A percentile compares a stretch with the other conserved stretches of the same genome.
phyloP scores from a whole-genome alignment of 768 basidiomycete genomes.

The Tylopilus balloui region DNA sequence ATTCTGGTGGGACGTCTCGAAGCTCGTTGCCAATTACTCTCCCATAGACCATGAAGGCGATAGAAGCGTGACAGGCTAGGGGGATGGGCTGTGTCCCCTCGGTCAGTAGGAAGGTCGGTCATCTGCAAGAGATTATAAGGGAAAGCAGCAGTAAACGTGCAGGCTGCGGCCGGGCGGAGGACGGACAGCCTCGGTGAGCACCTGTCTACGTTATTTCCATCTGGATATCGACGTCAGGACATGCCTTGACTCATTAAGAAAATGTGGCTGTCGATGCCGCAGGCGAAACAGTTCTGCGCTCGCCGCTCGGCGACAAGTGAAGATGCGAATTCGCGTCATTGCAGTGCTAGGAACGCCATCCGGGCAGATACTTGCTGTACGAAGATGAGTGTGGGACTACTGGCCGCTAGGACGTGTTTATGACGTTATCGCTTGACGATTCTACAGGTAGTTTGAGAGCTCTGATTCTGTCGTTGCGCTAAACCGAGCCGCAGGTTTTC shows the following conservation, averaged over 20 bases:
- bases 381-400: not conserved
- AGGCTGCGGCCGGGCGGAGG: conserved; percentile 12
- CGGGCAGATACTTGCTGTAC: conserved; percentile 11
- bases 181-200: conserved; percentile 25
- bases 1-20: conserved; percentile 27
- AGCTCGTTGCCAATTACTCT: conserved; percentile 31
- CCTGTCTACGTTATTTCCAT: conserved; percentile 18
- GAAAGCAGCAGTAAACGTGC: conserved; percentile 20
- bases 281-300: conserved; percentile 7
- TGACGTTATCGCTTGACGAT: conserved; percentile 3
- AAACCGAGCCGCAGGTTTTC: not conserved
- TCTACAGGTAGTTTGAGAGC: not conserved
- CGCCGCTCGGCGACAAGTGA: conserved; percentile 15
- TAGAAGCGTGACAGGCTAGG: conserved; percentile 15
- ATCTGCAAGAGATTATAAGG: conserved; percentile 26
- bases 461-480: not conserved
- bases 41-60: conserved; percentile 22
- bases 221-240: conserved; percentile 10
- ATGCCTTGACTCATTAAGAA: conserved; percentile 22
- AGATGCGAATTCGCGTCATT: conserved; percentile 13
- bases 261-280: conserved; percentile 23
- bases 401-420: not conserved
- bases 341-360: conserved; percentile 18
- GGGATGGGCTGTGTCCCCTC: conserved; percentile 13
- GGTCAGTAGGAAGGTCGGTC: conserved; percentile 16